Base-by-base conservation (phyloP, 1,284 basidiomycete genomes). In the Thecaphora frezii region DNA sequence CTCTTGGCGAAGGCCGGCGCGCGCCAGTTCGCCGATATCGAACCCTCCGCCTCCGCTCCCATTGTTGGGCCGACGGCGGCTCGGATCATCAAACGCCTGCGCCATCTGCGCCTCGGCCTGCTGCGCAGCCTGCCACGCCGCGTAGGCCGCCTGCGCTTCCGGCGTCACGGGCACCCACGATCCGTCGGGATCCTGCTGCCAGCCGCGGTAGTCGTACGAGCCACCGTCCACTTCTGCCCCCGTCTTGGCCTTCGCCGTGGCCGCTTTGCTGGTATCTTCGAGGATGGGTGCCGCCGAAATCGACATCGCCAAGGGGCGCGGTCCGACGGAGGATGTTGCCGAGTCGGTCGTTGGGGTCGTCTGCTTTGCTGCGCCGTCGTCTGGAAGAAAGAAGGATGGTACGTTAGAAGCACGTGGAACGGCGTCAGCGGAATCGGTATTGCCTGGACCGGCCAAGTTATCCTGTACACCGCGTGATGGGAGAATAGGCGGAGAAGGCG, bases 111-210 rank as follows among this genome's bases (percentile, higher is more conserved):
- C 19, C 25, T 53, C 41, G 8, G 19, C 26, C 5, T 21, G 28
- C 25, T 22, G 25, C 23, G 23, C 37, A 7, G 26, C 30, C 43
- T 66, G 58, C 46, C 63, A 76, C 1, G 57, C 58, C 14, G 57
- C 58, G 26, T 71, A 70, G 8, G 55, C 54, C 3, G 61, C 66
- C 48, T 76, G 74, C 3, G 76, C 75, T 46, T 75, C 72, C 2
- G 74, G 73, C 13, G 76, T 78, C 24, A 78, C 65, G 33, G 76
- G 75, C 2, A 73, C 62, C 75, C 74, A 76, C 1, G 65, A 59
- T 9, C 76, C 76, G 44, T 77, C 73, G 7, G 73, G 72, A 44
- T 76, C 75, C 45, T 71, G 70, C 36, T 64, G 58, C 76, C 76
- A 78, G 22, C 76, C 76, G 3, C 60, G 58, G 42, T 74, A 71